Evolutionary conservation across 2,329 filamentous ascomycete species (phyloP).

Genomic region (Waltergamsia citrina): DNA sequence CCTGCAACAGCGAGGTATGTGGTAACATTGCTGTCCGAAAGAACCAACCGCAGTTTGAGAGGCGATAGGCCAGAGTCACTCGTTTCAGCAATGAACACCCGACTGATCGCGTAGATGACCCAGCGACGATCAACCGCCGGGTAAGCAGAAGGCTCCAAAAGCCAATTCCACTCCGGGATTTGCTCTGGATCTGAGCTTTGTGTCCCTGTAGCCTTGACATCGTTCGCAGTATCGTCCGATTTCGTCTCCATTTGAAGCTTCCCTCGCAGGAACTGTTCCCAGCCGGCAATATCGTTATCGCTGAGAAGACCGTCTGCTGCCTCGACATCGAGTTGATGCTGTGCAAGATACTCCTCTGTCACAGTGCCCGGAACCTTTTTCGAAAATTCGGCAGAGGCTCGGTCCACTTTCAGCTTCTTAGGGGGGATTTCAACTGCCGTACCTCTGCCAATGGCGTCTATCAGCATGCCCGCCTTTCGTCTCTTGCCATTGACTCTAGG

Average conservation of each 20-base stretch:
- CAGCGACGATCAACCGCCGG: conserved; percentile 54
- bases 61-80: conserved; percentile 24
- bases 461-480: conserved; percentile 53
- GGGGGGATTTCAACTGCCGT: conserved; percentile 25
- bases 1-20: conserved; percentile 52
- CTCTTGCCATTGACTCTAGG: conserved; percentile 46
- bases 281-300: conserved; percentile 33
- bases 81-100: conserved; percentile 45
- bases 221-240: conserved; percentile 4
- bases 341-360: conserved; percentile 36
- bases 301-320: conserved; percentile 38
- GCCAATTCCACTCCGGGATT: conserved; percentile 41
- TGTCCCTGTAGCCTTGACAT: not conserved
- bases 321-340: conserved; percentile 32
- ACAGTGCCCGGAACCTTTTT: conserved; percentile 37
- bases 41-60: conserved; percentile 18
- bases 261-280: conserved; percentile 39
- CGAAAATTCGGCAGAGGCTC: conserved; percentile 21
- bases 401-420: conserved; percentile 20
- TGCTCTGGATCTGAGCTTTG: conserved; percentile 14
- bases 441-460: conserved; percentile 66
- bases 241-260: conserved; percentile 36
- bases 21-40: conserved; percentile 44
- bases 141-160: conserved; percentile 32
- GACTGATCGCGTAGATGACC: conserved; percentile 53